Percentiles rank a stretch among this genome's conserved stretches.
These are phyloP conservation scores for Cnidoscolus chayamansa DNA, from an alignment of 441 rosid genomes.

Conservation along the genomic window DNA sequence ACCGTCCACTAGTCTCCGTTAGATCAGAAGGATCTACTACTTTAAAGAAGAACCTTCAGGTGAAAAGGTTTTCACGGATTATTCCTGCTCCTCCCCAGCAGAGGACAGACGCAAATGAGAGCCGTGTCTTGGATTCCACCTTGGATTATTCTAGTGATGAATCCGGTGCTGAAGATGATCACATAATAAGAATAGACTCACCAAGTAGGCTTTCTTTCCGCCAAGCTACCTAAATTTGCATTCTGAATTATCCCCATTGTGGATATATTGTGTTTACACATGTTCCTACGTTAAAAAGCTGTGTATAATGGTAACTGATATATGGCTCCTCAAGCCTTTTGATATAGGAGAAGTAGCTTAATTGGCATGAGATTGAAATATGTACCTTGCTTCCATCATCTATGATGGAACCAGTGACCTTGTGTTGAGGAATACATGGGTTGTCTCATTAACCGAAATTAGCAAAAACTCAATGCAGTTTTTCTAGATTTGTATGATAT, in stretches of 20 bases:
- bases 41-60: conserved; percentile 31
- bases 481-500: too few relatives aligned
- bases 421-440: background rate
- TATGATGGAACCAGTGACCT: background rate
- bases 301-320: background rate
- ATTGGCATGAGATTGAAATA: background rate
- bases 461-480: background rate
- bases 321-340: background rate
- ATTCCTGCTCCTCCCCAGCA: conserved; percentile 21
- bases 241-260: background rate
- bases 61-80: conserved; percentile 17
- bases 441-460: background rate
- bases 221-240: conserved; percentile 22
- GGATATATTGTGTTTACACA: background rate
- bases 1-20: conserved; percentile 34
- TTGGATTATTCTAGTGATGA: conserved; percentile 54
- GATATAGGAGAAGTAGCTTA: background rate
- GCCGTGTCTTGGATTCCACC: conserved; percentile 34
- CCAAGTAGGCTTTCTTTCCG: conserved; percentile 58
- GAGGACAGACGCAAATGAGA: conserved; percentile 20
- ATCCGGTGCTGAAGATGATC: conserved; percentile 50
- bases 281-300: background rate
- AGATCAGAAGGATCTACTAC: conserved; percentile 51
- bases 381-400: conserved; percentile 4
- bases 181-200: conserved; percentile 61